phyloP scores from a whole-genome alignment of 768 basidiomycete genomes.

The Serendipita sp. region DNA sequence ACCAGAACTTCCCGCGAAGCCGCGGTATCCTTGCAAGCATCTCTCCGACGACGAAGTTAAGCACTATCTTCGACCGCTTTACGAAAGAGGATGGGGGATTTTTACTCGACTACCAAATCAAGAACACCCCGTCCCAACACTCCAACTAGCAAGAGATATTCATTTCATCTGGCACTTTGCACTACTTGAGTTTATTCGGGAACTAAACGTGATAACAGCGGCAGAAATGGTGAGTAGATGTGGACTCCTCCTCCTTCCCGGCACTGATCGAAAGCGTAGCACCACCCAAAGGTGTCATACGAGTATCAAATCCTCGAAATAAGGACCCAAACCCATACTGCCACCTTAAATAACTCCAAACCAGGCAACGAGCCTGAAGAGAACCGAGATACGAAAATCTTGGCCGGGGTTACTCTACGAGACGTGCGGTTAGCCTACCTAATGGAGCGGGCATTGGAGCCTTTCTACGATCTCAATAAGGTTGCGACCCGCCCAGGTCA shows the following conservation, averaged over 20 bases:
- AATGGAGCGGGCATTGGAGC: constrained; percentile 19
- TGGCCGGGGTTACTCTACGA: constrained; percentile 31
- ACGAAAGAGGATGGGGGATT: constrained; percentile 17
- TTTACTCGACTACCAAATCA: neutral
- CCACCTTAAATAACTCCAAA: neutral
- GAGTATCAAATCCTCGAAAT: constrained; percentile 1
- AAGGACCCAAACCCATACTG: constrained; percentile 9
- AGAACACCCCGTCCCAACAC: constrained; percentile 14
- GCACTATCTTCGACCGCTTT: constrained; percentile 23
- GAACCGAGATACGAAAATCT: neutral
- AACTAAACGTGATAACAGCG: neutral
- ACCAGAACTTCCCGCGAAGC: constrained; percentile 13
- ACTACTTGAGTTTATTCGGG: neutral
- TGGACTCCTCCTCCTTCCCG: neutral
- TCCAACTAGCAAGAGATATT: constrained; percentile 10
- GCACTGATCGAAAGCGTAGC: neutral
- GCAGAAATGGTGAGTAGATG: neutral
- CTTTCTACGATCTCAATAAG: neutral
- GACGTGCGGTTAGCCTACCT: constrained; percentile 34
- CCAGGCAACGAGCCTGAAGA: constrained; percentile 3
- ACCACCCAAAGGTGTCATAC: constrained; percentile 6
- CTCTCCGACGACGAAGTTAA: constrained; percentile 20
- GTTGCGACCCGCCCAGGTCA: neutral
- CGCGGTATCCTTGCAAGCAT: constrained; percentile 22
- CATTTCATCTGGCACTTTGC: constrained; percentile 13